phyloP scores from a whole-genome alignment of 1,284 basidiomycete genomes.

The Heliocybe sulcata region DNA sequence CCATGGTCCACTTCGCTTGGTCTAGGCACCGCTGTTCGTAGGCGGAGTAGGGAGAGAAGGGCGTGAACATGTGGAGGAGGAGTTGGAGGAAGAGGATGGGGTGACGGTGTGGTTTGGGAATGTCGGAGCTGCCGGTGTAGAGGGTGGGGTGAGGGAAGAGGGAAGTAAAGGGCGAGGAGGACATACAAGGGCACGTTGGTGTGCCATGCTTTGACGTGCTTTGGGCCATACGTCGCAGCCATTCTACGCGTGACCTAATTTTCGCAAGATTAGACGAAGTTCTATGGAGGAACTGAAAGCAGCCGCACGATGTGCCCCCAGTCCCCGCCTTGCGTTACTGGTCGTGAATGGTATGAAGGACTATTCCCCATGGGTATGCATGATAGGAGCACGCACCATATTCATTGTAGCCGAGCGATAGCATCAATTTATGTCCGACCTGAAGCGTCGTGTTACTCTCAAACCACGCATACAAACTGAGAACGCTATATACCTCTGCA shows the following conservation, averaged over 20 bases:
- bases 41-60: conserved; percentile 14
- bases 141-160: not conserved
- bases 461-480: too few species aligned
- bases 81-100: too few species aligned
- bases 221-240: conserved; percentile 20
- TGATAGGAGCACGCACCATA: conserved; percentile 36
- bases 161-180: not conserved
- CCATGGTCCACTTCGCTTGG: conserved; percentile 12
- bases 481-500: conserved; percentile 19
- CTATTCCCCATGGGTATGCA: too few species aligned
- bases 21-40: conserved; percentile 16
- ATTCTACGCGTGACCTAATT: conserved; percentile 23
- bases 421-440: conserved; percentile 39
- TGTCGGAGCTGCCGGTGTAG: conserved; percentile 9
- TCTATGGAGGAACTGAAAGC: conserved; percentile 7
- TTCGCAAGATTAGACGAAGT: not conserved
- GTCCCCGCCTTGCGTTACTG: conserved; percentile 40
- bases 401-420: conserved; percentile 35
- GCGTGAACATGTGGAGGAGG: conserved; percentile 8
- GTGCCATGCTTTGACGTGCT: conserved; percentile 28
- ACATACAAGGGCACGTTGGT: conserved; percentile 25
- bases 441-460: too few species aligned
- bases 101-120: conserved; percentile 15
- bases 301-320: conserved; percentile 35
- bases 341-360: not conserved